Evolutionary conservation across 371 early-diverging fungal genomes (phyloP).

Genomic region (Blakeslea trispora): DNA sequence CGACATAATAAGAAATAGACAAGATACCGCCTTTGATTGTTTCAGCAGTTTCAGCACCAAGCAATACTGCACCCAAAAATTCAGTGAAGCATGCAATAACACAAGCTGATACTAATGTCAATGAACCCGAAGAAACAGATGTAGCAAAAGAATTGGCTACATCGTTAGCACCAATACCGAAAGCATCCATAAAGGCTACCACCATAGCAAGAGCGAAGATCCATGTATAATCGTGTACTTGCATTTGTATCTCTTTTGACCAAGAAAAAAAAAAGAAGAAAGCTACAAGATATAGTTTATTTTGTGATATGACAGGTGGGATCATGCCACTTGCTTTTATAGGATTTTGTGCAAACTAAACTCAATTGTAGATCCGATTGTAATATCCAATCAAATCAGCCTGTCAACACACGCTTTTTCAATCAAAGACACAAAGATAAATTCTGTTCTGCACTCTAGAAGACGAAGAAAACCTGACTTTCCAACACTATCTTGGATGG

Average conservation of each 20-base stretch:
- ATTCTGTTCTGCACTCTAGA: too few relatives aligned
- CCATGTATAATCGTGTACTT: constrained; percentile 68
- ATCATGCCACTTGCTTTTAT: too few relatives aligned
- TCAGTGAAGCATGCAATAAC: constrained; percentile 85
- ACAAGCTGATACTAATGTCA: constrained; percentile 74
- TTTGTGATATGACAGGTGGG: too few relatives aligned
- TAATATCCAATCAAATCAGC: too few relatives aligned
- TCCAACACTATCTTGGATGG: too few relatives aligned
- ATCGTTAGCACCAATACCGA: constrained; percentile 86
- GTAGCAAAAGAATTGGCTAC: constrained; percentile 90
- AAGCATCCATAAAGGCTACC: constrained; percentile 67
- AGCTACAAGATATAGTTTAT: too few relatives aligned
- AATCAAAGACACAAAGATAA: too few relatives aligned
- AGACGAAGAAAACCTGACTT: too few relatives aligned
- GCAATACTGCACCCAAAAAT: constrained; percentile 79
- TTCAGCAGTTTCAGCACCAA: constrained; percentile 76
- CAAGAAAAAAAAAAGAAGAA: too few relatives aligned
- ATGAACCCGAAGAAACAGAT: constrained; percentile 82
- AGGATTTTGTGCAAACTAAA: too few relatives aligned
- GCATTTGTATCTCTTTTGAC: background rate
- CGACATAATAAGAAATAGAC: constrained; percentile 45
- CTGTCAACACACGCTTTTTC: too few relatives aligned
- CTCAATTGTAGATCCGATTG: too few relatives aligned
- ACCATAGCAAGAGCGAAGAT: constrained; percentile 75
- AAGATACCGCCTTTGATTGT: constrained; percentile 81